These are phyloP conservation scores for Abrus pulchellus DNA, from an alignment of 306 rosid genomes.

Conservation along the genomic window DNA sequence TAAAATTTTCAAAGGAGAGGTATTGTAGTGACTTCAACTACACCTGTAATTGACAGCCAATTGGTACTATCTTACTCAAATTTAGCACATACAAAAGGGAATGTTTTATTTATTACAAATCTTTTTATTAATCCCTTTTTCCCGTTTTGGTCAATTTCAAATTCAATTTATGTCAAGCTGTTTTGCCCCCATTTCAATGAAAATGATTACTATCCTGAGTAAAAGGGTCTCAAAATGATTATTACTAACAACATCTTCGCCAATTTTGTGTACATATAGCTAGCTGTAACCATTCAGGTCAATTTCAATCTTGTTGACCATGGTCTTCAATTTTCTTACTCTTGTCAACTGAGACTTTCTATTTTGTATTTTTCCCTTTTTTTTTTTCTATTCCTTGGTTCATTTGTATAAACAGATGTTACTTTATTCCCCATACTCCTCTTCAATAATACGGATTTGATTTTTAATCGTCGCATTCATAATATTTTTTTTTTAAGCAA, in stretches of 20 bases:
- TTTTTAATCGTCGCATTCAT: not conserved
- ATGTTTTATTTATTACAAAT: conserved; percentile 47
- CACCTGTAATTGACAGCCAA: conserved; percentile 21
- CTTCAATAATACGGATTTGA: not conserved
- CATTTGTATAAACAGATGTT: not conserved
- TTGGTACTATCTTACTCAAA: conserved; percentile 49
- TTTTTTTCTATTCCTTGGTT: not conserved
- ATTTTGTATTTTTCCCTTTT: too few relatives aligned
- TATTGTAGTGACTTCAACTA: conserved; percentile 17
- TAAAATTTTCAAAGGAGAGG: not conserved
- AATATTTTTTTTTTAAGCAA: not conserved
- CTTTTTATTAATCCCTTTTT: conserved; percentile 34
- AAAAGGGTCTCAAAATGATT: conserved; percentile 41
- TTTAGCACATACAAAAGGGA: conserved; percentile 49
- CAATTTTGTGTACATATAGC: conserved; percentile 15
- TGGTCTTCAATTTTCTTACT: conserved; percentile 28
- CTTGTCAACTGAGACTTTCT: conserved; percentile 12
- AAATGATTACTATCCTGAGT: conserved; percentile 48
- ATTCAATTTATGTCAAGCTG: conserved; percentile 14
- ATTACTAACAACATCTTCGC: not conserved
- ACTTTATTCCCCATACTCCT: conserved; percentile 4
- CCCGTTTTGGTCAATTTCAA: conserved; percentile 48
- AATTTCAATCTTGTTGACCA: conserved; percentile 42
- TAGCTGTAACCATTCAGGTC: conserved; percentile 24
- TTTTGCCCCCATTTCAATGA: conserved; percentile 42